Evolutionary conservation across 2,329 filamentous ascomycete genomes (phyloP).

Genomic region (Ramichloridium luteum): DNA sequence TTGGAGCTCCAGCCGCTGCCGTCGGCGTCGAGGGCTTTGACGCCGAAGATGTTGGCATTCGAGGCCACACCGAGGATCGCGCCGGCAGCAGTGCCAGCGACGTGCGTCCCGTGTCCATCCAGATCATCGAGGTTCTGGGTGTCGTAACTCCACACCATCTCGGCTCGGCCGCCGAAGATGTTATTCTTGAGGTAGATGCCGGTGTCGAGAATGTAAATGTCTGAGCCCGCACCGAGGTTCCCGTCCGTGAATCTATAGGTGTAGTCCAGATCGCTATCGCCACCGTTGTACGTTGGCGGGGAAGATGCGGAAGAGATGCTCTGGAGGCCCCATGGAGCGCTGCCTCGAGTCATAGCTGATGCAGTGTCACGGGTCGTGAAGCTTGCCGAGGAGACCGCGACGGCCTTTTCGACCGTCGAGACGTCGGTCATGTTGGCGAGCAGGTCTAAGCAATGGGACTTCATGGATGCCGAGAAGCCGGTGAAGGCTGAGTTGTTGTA

Average conservation of each 20-base stretch:
- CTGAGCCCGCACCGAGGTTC: constrained; percentile 30
- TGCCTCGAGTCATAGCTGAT: constrained; percentile 12
- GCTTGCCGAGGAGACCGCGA: constrained; percentile 14
- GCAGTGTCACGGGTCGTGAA: constrained; percentile 11
- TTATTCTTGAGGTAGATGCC: constrained; percentile 35
- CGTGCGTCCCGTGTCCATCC: constrained; percentile 39
- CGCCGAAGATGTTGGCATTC: constrained; percentile 36
- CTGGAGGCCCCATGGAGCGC: constrained; percentile 36
- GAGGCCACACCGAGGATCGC: constrained; percentile 35
- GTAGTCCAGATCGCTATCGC: constrained; percentile 27
- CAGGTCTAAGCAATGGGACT: constrained; percentile 27
- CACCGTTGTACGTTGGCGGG: constrained; percentile 11
- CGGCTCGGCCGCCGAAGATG: constrained; percentile 33
- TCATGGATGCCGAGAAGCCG: constrained; percentile 30
- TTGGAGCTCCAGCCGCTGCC: constrained; percentile 35
- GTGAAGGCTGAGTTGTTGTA: constrained; percentile 31
- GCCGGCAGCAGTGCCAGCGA: constrained; percentile 34
- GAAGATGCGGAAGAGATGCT: constrained; percentile 29
- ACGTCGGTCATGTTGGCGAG: constrained; percentile 31
- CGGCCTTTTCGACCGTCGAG: constrained; percentile 30
- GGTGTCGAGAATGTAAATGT: constrained; percentile 40
- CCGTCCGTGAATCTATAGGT: constrained; percentile 30
- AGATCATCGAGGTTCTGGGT: constrained; percentile 24
- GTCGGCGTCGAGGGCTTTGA: constrained; percentile 39
- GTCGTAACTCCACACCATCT: constrained; percentile 29